Percentiles rank a stretch among this genome's conserved stretches.
Conservation (phyloP, 306 rosid species). For the Gleditsia sinensis region DNA sequence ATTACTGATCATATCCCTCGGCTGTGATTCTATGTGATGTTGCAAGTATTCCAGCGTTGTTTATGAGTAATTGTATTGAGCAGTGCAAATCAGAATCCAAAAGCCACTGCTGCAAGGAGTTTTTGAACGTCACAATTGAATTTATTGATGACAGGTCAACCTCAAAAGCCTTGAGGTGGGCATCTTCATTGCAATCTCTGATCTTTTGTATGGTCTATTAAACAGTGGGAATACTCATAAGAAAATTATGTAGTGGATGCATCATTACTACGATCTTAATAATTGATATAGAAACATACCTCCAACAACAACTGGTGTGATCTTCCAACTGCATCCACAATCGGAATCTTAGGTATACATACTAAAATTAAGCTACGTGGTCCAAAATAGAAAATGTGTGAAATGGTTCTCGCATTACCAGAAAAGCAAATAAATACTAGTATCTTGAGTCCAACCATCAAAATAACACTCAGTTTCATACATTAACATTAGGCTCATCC, state of each 20-base stretch:
- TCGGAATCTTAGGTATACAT: constrained; percentile 31
- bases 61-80: constrained; percentile 78
- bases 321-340: constrained; percentile 81
- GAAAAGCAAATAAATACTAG: background rate
- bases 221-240: constrained; percentile 29
- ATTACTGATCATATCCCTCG: constrained; percentile 86
- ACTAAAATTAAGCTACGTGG: background rate
- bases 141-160: constrained; percentile 68
- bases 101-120: constrained; percentile 76
- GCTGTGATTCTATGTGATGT: constrained; percentile 70
- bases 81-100: constrained; percentile 68
- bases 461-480: background rate
- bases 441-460: background rate
- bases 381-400: background rate
- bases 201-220: constrained; percentile 66
- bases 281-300: constrained; percentile 46
- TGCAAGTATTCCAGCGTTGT: constrained; percentile 93
- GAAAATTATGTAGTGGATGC: constrained; percentile 3
- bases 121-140: constrained; percentile 58
- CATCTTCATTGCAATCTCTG: constrained; percentile 56
- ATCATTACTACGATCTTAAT: constrained; percentile 1
- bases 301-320: constrained; percentile 56
- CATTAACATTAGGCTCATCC: background rate
- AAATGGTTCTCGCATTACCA: constrained; percentile 1
- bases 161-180: constrained; percentile 65